Base-by-base conservation (phyloP, 495 filamentous ascomycete genomes). In the Aspergillus bridgeri region DNA sequence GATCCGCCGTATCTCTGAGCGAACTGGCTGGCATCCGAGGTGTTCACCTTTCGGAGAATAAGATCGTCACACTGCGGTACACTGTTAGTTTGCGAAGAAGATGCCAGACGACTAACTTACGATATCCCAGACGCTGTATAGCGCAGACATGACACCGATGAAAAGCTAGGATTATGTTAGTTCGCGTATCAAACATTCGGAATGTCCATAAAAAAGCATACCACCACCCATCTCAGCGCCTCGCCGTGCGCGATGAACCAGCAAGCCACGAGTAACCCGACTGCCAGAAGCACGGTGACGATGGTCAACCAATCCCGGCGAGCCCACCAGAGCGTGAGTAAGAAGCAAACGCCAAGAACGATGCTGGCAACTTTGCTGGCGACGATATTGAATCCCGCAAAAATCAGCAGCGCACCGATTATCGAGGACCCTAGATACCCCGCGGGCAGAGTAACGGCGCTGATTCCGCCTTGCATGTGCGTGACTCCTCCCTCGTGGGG, bases 51-150 rank as follows among this genome's bases (percentile, higher is more conserved):
- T 52, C 88, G 83, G 3, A 92, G 76, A 65, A 92, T 90, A n/a
- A 92, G 77, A 59, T 92, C 89, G 58, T 92, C 89, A 67, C 89
- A 92, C 75, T 81, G 42, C n/a, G 21, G 8, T 25, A 6, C 9
- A 18, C 33, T 19, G 45, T 56, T 49, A 64, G 55, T 17, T 20
- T 38, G 21, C 9, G 20, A 17, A 20, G 13, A 21, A 45, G 11
- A 20, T 51, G n/a, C 18, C 6, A 53, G 11, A 29, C 22, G 44
- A 21, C 13, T 7, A 57, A 73, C 85, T 74, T 68, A 88, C 85
- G 68, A 92, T 92, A 82, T 92, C 89, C 89, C 89, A 92, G 24
- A 89, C 88, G 60, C 85, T 88, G 65, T 92, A 92, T 11, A 91
- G 77, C 15, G 79, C 81, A 20, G 80, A 84, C 89, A 92, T 91